Conservation (phyloP, 148 eudicot genomes). For the Rhododendron griersonianum region DNA sequence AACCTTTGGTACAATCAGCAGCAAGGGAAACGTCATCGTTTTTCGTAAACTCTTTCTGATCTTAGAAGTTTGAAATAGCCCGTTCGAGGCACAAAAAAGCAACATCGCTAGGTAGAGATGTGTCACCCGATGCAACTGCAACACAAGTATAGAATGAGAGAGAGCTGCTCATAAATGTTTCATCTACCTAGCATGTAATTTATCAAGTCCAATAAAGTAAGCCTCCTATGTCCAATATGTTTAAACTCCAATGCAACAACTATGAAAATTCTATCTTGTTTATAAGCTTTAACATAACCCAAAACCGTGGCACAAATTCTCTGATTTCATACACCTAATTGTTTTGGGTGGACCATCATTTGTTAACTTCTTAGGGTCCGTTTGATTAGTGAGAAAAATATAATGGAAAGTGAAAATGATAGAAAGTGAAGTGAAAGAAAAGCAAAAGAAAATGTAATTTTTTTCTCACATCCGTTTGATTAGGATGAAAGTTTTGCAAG, state of each 20-base stretch:
- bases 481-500: too few species aligned
- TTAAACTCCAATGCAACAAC: not conserved
- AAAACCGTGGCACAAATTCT: not conserved
- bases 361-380: not conserved
- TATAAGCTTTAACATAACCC: not conserved
- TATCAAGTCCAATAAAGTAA: not conserved
- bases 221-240: not conserved
- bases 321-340: not conserved
- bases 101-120: slow-evolving; percentile 39
- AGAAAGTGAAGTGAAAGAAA: too few species aligned
- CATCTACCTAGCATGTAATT: not conserved
- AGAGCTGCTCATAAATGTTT: not conserved
- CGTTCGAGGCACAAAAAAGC: slow-evolving; percentile 55
- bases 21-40: slow-evolving; percentile 50
- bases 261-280: not conserved
- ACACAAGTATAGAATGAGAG: not conserved
- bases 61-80: slow-evolving; percentile 29
- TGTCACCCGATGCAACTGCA: slow-evolving; percentile 40
- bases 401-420: too few species aligned
- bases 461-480: too few species aligned
- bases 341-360: not conserved
- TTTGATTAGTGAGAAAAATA: too few species aligned
- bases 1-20: slow-evolving; percentile 54
- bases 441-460: too few species aligned
- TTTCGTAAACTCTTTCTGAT: slow-evolving; percentile 33